phyloP scores from a whole-genome alignment of 257 asterid species.

The Dorcoceras hygrometricum region DNA sequence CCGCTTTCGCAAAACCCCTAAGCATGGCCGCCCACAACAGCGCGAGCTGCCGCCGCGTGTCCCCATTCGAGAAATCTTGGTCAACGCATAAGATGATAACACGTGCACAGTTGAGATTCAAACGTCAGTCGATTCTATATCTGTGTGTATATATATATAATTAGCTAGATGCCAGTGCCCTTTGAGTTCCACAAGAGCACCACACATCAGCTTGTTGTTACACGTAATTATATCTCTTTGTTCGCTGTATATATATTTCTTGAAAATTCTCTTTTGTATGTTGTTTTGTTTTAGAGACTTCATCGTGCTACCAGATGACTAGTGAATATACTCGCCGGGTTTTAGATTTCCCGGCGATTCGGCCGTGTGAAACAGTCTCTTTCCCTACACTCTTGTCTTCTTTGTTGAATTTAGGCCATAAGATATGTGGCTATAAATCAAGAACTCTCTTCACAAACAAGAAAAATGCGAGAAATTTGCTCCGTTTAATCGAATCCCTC shows the following conservation, averaged over 20 bases:
- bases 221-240: background rate
- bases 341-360: constrained; percentile 74
- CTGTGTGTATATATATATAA: constrained; percentile 17
- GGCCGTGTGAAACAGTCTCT: constrained; percentile 61
- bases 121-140: constrained; percentile 11
- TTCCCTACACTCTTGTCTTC: constrained; percentile 44
- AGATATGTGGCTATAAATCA: constrained; percentile 47
- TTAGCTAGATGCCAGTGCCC: no score
- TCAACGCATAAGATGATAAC: constrained; percentile 25
- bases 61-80: background rate
- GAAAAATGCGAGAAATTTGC: constrained; percentile 41
- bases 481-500: constrained; percentile 49
- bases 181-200: background rate
- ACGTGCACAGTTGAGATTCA: constrained; percentile 29
- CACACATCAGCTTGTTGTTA: background rate
- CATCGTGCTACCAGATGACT: constrained; percentile 41
- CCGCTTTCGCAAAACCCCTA: constrained; percentile 12
- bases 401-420: constrained; percentile 39
- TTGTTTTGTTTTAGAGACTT: background rate
- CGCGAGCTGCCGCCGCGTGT: constrained; percentile 24
- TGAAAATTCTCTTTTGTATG: background rate
- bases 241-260: constrained; percentile 20
- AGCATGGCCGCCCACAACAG: constrained; percentile 16
- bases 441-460: constrained; percentile 47
- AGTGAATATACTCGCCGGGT: constrained; percentile 69